These are phyloP conservation scores for Globisporangium nodosum DNA, from an alignment of 352 stramenopile species.

Conservation along the genomic window DNA sequence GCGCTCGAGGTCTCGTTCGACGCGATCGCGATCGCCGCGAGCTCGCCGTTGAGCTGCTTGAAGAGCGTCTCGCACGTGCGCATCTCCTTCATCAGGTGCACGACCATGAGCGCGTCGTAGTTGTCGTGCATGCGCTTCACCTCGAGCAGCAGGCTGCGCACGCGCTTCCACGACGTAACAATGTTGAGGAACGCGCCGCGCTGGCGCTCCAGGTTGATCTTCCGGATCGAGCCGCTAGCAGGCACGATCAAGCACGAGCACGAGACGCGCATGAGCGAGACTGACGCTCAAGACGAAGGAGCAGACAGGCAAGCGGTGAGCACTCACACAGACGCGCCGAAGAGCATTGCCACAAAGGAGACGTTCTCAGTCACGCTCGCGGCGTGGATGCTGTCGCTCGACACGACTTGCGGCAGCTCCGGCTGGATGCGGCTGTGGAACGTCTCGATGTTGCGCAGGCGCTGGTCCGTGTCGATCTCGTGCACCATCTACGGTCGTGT, in stretches of 20 bases:
- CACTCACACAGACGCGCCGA: constrained; percentile 56
- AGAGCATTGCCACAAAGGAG: constrained; percentile 78
- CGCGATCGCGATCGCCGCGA: constrained; percentile 51
- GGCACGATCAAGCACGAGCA: neutral
- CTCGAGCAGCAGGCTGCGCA: constrained; percentile 49
- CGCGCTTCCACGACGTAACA: constrained; percentile 70
- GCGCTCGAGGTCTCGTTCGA: constrained; percentile 72
- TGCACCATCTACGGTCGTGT: constrained; percentile 52
- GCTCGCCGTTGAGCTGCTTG: constrained; percentile 65
- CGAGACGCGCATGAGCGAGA: neutral
- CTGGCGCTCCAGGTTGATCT: constrained; percentile 60
- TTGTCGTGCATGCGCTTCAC: constrained; percentile 28
- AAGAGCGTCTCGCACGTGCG: constrained; percentile 69
- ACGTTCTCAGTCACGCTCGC: constrained; percentile 61
- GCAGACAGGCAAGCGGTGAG: neutral
- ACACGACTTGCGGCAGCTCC: constrained; percentile 56
- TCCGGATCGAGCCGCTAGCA: constrained; percentile 34
- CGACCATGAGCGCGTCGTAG: constrained; percentile 63
- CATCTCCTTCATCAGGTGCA: constrained; percentile 79
- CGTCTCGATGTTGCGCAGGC: constrained; percentile 59
- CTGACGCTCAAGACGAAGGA: neutral
- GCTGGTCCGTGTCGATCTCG: constrained; percentile 66
- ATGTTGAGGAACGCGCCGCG: constrained; percentile 58
- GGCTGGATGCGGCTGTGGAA: constrained; percentile 69
- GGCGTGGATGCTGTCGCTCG: constrained; percentile 64